These are phyloP conservation scores for Emergomyces pasteurianus DNA, from an alignment of 2,329 filamentous ascomycete species.

Conservation along the genomic window DNA sequence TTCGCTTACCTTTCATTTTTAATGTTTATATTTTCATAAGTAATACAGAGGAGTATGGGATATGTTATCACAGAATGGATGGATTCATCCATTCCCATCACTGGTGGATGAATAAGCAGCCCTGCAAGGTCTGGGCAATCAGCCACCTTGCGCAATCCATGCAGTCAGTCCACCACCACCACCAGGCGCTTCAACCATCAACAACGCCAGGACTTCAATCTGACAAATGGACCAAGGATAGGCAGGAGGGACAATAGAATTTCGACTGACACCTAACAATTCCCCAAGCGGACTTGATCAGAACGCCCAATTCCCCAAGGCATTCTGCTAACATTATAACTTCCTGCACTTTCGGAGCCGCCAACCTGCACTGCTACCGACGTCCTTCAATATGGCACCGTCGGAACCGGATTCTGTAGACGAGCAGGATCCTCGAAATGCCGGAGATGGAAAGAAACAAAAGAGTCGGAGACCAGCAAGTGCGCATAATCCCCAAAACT, in stretches of 20 bases:
- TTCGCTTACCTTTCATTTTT: neutral
- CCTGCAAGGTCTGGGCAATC: too few species aligned
- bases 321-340: neutral
- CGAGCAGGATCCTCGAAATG: constrained; percentile 30
- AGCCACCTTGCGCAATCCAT: neutral
- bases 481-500: constrained; percentile 33
- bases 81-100: too few species aligned
- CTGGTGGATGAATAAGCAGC: neutral
- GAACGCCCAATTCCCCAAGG: neutral
- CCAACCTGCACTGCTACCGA: neutral
- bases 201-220: neutral
- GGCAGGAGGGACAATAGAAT: neutral
- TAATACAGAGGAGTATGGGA: too few species aligned
- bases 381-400: neutral
- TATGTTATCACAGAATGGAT: too few species aligned
- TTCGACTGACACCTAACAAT: neutral
- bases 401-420: constrained; percentile 29
- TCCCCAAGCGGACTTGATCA: neutral
- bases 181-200: neutral
- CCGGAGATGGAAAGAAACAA: constrained; percentile 55
- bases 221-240: neutral
- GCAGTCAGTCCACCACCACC: neutral
- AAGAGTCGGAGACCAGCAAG: constrained; percentile 89
- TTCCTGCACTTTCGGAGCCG: neutral
- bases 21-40: too few species aligned